Base-by-base conservation (phyloP, 148 eudicot species). In the Polygonum maritimum region DNA sequence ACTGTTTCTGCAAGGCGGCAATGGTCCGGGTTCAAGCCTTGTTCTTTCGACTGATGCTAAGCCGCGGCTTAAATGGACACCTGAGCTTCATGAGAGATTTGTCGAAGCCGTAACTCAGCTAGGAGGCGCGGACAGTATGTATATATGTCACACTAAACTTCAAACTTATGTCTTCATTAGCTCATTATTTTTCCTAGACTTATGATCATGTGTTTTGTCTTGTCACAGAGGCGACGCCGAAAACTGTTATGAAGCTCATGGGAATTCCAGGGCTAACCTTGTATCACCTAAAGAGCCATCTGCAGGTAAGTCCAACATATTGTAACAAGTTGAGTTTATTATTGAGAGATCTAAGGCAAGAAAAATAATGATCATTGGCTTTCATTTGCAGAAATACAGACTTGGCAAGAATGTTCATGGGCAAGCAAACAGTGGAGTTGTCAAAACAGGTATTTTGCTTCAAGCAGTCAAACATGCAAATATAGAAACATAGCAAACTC, bases 1-100 rank as follows among this genome's bases (percentile, higher is more conserved):
- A 65, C 69, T 93, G 83, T 89, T 88, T 80, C 75, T 88, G 79
- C 96, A 88, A 83, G 87, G 94, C 57, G 89, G 83, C 69, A 88
- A 85, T 84, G 84, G 83, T 73, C 69, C 79, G 1, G 83, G 92
- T 76, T 89, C 94, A 48, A 91, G 90, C 67, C 94, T 93, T 15
- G 96, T 93, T 41, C 94, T 91, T 69, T 93, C 98, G 51, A 93
- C 98, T 8, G 96, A 93, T 72, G 94, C 98, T 12, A 93, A 93
- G 81, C 98, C 98, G 26, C 84, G 98, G 79, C 82, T 93, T 44
- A 88, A 86, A 85, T 88, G 91, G 91, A 88, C 91, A 2, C 81
- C 84, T 21, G 89, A 88, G 60, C 89, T 86, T 75, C 91, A 88
- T 51, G 86, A 84, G 77, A 79, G 88, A 40, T 86, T 88, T 77